These are phyloP conservation scores for Ilyonectria destructans DNA, from an alignment of 2,329 filamentous ascomycete species.

Conservation along the genomic window DNA sequence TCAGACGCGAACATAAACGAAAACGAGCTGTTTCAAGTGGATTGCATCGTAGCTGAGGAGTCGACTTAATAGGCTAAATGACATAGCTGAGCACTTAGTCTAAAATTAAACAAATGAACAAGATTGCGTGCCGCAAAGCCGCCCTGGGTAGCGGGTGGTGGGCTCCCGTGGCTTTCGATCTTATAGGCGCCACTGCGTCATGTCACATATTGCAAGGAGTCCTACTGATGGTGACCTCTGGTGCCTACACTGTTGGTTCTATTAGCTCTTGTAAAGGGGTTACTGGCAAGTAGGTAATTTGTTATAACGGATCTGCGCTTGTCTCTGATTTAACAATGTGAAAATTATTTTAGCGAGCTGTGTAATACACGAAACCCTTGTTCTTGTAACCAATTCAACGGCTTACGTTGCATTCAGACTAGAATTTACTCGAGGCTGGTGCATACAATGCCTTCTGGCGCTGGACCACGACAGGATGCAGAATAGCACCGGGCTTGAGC, in stretches of 20 bases:
- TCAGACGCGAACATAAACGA: background rate
- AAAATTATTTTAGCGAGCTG: background rate
- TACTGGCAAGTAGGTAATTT: too few species aligned
- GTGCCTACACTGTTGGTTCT: too few species aligned
- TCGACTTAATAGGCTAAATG: too few species aligned
- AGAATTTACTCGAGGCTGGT: background rate
- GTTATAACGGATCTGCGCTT: background rate
- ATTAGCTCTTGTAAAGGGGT: too few species aligned
- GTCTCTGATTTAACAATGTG: background rate
- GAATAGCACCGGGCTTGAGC: conserved; percentile 41
- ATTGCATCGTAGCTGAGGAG: background rate
- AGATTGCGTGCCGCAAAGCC: background rate
- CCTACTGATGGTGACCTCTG: too few species aligned
- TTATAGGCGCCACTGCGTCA: background rate
- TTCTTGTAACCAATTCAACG: background rate
- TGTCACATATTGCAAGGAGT: too few species aligned
- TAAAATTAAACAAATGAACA: background rate
- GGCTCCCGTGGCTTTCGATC: background rate
- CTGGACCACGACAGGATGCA: conserved; percentile 45
- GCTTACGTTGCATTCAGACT: background rate
- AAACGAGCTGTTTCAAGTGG: background rate
- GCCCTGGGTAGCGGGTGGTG: background rate
- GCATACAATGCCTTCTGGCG: conserved; percentile 45
- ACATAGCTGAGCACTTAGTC: too few species aligned
- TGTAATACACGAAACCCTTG: background rate